Percentiles rank a stretch among this genome's conserved stretches.
Evolutionary conservation across 768 basidiomycete genomes (phyloP).

Genomic region (Psilocybe azurescens): DNA sequence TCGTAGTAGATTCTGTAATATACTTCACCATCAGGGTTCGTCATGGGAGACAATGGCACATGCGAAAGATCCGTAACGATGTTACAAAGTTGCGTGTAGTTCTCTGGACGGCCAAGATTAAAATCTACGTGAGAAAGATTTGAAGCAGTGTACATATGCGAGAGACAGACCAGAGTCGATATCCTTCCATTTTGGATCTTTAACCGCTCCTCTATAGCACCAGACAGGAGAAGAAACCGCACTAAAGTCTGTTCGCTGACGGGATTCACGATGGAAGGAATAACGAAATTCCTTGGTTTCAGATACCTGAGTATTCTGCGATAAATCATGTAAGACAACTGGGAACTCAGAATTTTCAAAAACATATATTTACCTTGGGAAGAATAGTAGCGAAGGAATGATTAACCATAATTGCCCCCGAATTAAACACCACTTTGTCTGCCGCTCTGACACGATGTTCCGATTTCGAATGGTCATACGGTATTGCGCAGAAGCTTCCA

Average conservation of each 20-base stretch:
- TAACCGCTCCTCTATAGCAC: constrained; percentile 27
- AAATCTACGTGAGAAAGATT: not conserved
- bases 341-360: not conserved
- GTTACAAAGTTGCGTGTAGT: constrained; percentile 32
- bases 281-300: constrained; percentile 50
- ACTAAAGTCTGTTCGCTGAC: constrained; percentile 16
- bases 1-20: constrained; percentile 36
- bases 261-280: constrained; percentile 30
- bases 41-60: constrained; percentile 20
- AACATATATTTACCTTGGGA: constrained; percentile 9
- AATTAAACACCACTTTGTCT: constrained; percentile 29
- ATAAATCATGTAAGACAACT: constrained; percentile 19
- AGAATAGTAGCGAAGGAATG: constrained; percentile 32
- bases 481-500: constrained; percentile 31
- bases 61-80: constrained; percentile 29
- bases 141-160: not conserved
- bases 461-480: constrained; percentile 28
- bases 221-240: constrained; percentile 21
- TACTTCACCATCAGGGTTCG: constrained; percentile 14
- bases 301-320: constrained; percentile 44
- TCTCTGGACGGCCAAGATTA: constrained; percentile 20
- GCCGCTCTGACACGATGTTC: constrained; percentile 40
- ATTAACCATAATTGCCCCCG: constrained; percentile 37
- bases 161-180: constrained; percentile 27
- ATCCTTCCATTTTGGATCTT: constrained; percentile 32